Evolutionary conservation across 1,284 basidiomycete genomes (phyloP).

Genomic region (Sparassis latifolia): DNA sequence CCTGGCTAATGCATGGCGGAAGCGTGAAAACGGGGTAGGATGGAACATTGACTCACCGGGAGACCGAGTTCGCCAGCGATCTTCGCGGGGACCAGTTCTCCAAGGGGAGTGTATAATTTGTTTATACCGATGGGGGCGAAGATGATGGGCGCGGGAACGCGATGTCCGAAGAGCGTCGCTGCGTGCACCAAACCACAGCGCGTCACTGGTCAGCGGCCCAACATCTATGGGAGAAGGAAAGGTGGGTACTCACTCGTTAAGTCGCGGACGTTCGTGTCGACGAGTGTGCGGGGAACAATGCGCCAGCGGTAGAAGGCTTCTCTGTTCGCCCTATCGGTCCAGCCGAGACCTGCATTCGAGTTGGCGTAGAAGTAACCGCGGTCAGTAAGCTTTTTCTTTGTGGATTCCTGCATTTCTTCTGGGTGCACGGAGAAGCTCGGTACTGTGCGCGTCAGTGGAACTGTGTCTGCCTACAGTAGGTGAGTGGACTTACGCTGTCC

Average conservation of each 20-base stretch:
- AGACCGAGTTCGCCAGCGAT: constrained; percentile 51
- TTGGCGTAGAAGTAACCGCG: constrained; percentile 50
- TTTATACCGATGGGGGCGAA: constrained; percentile 58
- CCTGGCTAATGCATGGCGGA: too few species aligned
- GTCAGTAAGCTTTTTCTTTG: constrained; percentile 44
- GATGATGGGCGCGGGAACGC: constrained; percentile 45
- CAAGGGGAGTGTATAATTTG: constrained; percentile 44
- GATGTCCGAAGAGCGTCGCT: constrained; percentile 48
- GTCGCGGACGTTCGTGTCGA: constrained; percentile 51
- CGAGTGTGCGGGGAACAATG: constrained; percentile 53
- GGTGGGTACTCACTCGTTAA: constrained; percentile 33
- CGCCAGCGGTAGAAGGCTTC: constrained; percentile 46
- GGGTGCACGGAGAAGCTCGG: constrained; percentile 39
- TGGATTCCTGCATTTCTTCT: constrained; percentile 42
- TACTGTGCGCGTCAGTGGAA: constrained; percentile 13
- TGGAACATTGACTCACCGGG: constrained; percentile 28
- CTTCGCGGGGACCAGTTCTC: constrained; percentile 48
- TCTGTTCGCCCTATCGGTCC: constrained; percentile 49
- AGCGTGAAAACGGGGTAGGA: neutral
- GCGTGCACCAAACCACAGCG: neutral
- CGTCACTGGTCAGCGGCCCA: neutral
- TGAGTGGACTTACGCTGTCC: constrained; percentile 28
- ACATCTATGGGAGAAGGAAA: neutral
- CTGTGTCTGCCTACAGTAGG: neutral
- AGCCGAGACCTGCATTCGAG: constrained; percentile 50